These are phyloP conservation scores for Daedalea quercina DNA, from an alignment of 768 basidiomycete species.

Conservation along the genomic window DNA sequence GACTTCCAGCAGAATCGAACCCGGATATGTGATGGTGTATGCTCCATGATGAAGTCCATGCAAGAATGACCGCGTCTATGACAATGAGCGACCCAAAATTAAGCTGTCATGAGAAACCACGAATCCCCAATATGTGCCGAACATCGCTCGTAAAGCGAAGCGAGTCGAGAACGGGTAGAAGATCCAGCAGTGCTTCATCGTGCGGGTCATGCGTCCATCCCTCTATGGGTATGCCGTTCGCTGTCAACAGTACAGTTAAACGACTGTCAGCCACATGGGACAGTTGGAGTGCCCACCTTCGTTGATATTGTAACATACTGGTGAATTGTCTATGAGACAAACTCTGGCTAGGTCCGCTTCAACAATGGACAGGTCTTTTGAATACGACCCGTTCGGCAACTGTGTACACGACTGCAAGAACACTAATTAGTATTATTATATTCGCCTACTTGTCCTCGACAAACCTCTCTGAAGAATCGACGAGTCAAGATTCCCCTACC, in stretches of 20 bases:
- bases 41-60: slow-evolving; percentile 4
- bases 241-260: slow-evolving; percentile 35
- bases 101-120: slow-evolving; percentile 37
- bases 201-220: slow-evolving; percentile 98
- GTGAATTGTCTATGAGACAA: slow-evolving; percentile 95
- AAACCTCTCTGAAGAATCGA: slow-evolving; percentile 86
- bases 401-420: slow-evolving; percentile 80
- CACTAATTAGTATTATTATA: background rate
- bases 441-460: slow-evolving; percentile 17
- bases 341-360: slow-evolving; percentile 90
- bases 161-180: slow-evolving; percentile 92
- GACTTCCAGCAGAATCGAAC: background rate
- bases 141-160: slow-evolving; percentile 95
- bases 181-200: slow-evolving; percentile 93
- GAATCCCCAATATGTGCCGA: slow-evolving; percentile 79
- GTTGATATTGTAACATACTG: slow-evolving; percentile 85
- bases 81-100: background rate
- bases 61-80: background rate
- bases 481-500: slow-evolving; percentile 86
- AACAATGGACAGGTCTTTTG: slow-evolving; percentile 85
- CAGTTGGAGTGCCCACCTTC: slow-evolving; percentile 54
- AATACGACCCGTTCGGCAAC: slow-evolving; percentile 88
- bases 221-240: slow-evolving; percentile 98
- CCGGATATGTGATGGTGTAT: background rate
- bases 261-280: background rate